Evolutionary conservation across 495 filamentous ascomycete species (phyloP), one percentile per base, ranked within the genome.

Genomic region (Trichoderma gamsii): DNA sequence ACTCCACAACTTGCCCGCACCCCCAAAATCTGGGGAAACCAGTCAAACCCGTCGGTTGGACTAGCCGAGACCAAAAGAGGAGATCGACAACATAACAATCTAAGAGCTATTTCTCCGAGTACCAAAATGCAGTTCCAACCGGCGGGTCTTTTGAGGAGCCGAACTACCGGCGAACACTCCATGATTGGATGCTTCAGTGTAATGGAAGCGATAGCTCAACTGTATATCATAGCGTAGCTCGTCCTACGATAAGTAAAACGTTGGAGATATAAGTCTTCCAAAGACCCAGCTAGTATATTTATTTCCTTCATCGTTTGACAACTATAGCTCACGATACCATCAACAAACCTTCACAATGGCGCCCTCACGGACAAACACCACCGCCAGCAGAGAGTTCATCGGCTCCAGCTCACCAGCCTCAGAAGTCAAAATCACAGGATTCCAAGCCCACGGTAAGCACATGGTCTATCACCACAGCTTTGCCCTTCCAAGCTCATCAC

Each of bases 351-450:
- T 21, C 49, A 61, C 27, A 27, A 61, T 61, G 56, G 56, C 56
- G 12, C 56, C 56, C n/a, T 61, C 56, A 61, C 23, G 56, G 16
- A 32, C 27, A 13, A 25, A 61, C 56, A 61, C 25, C 12, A 13
- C 27, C 52, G 4, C 8, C 56, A 61, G 29, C 29, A 23, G 52
- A 61, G 21, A 25, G 23, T 32, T 32, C 13, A 3, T 18, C 6
- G 56, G 25, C 27, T 61, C 56, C 11, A 4, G 4, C 21, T 16
- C 41, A 21, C n/a, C 65, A 16, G 65, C 65, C 9, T 68, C 77
- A 41, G 82, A 86, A 82, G 87, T 96, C 72, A 94, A 87, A 27
- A 94, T 97, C 77, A 94, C 90, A 67, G 84, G 87, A 68, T 91
- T 86, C 75, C 83, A 84, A 71, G 93, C 92, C 61, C 85, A 90